Base-by-base conservation (phyloP, 2,329 filamentous ascomycete genomes). In the Amylocarpus encephaloides region DNA sequence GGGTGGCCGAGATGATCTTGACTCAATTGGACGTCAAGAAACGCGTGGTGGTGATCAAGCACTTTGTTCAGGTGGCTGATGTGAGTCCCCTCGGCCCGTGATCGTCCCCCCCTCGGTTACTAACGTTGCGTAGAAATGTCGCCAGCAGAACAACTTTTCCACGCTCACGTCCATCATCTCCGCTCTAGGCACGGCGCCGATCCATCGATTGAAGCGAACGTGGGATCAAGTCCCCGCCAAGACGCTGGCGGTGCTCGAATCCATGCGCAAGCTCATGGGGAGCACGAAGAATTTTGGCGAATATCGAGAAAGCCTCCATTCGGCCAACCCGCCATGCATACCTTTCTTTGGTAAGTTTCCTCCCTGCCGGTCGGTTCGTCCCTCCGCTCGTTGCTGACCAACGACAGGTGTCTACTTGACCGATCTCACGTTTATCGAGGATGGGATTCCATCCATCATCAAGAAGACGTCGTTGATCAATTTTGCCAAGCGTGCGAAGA, bases 1-100 rank as follows among this genome's bases (percentile, higher is more conserved):
- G 93, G 93, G 93, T 97, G 45, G 93, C 93, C 29, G 92, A 97
- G 69, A 97, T 98, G 93, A 97, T 98, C 59, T 71, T 98, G 55
- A 91, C 86, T 0, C 93, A 98, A 69, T 80, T 85, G 62, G 93
- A 98, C 66, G 88, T 96, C 55, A 95, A 93, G 74, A 94, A 95
- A 69, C 82, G 93, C 61, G 92, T 97, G 22, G 87, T 95, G 32
- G 93, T 98, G 40, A 96, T 98, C 70, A 97, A 97, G 69, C 93
- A 97, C 68, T 98, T 97, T 71, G 90, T 98, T 53, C 82, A 88
- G 34, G 90, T 98, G 53, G 93, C 93, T 55, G 93, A 98, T 73
- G 90, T 95, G 76, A 74, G 85, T 79, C n/a, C 44, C 11, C 26
- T 12, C 26, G 16, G 49, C 54, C 60, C 19, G 6, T 12, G 6